Percentiles rank a stretch among this genome's conserved stretches.
These are phyloP conservation scores for Tuber magnatum DNA, from an alignment of 495 filamentous ascomycete species.

Conservation along the genomic window DNA sequence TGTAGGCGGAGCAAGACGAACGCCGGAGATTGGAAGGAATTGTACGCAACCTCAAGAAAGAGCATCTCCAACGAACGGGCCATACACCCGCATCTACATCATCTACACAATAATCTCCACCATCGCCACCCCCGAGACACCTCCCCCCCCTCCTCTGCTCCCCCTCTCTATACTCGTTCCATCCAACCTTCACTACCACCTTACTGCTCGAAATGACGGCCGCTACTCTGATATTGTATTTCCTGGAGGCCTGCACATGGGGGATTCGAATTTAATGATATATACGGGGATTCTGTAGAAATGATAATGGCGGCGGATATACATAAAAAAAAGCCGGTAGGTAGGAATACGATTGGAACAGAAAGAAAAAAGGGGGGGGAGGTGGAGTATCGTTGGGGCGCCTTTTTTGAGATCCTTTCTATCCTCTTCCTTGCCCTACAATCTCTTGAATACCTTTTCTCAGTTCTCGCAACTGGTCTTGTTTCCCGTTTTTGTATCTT, in stretches of 20 bases:
- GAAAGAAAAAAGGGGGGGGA: background rate
- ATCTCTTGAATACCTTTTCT: background rate
- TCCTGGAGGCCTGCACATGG: background rate
- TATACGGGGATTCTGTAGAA: background rate
- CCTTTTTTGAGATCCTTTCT: background rate
- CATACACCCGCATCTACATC: conserved; percentile 14
- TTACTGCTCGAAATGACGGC: background rate
- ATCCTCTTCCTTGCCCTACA: background rate
- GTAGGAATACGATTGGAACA: conserved; percentile 4
- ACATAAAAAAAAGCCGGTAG: background rate
- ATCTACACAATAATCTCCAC: conserved; percentile 13
- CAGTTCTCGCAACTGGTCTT: background rate
- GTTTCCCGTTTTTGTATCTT: background rate
- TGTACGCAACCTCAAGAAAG: conserved; percentile 38
- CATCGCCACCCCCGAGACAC: background rate
- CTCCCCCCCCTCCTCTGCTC: background rate
- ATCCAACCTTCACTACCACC: background rate
- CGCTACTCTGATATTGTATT: background rate
- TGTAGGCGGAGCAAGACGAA: conserved; percentile 39
- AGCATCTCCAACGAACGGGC: conserved; percentile 29
- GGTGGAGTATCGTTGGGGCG: conserved; percentile 9
- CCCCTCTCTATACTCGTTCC: background rate
- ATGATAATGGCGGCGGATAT: background rate
- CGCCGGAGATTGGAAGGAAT: conserved; percentile 34
- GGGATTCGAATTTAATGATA: background rate